These are phyloP conservation scores for Blastobotrys malaysiensis DNA, from an alignment of 1,139 yeast genomes.

Conservation along the genomic window DNA sequence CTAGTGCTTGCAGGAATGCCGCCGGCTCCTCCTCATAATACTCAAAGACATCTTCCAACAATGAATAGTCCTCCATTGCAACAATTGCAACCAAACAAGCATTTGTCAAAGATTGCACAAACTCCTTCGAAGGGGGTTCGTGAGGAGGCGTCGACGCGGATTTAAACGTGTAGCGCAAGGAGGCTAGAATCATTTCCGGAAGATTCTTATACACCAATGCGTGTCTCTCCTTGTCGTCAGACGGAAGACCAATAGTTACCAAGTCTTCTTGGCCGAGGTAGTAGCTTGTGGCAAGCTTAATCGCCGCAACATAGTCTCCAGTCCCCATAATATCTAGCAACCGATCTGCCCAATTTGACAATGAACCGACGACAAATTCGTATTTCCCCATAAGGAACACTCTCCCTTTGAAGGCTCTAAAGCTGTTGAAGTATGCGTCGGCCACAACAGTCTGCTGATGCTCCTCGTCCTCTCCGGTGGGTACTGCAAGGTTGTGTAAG, in stretches of 20 bases:
- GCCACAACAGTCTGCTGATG: conserved; percentile 27
- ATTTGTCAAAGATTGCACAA: conserved; percentile 29
- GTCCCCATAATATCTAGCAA: conserved; percentile 44
- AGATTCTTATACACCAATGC: conserved; percentile 50
- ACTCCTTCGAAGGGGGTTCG: conserved; percentile 5
- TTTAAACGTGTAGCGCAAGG: conserved; percentile 41
- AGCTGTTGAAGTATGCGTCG: conserved; percentile 35
- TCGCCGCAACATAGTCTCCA: conserved; percentile 50
- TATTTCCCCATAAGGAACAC: conserved; percentile 47
- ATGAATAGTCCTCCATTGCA: conserved; percentile 35
- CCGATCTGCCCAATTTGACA: conserved; percentile 72
- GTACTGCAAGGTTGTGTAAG: conserved; percentile 24
- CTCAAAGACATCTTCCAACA: conserved; percentile 51
- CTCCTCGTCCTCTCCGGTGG: conserved; percentile 8
- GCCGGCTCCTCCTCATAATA: conserved; percentile 33
- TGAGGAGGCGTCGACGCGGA: conserved; percentile 9
- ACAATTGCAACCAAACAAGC: conserved; percentile 40
- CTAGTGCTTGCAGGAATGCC: conserved; percentile 47
- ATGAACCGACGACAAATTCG: conserved; percentile 50
- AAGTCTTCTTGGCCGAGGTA: conserved; percentile 47
- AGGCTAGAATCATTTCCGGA: conserved; percentile 50
- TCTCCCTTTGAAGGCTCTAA: conserved; percentile 41
- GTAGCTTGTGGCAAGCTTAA: conserved; percentile 49
- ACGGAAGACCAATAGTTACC: conserved; percentile 49
- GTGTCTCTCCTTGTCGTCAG: conserved; percentile 40